Evolutionary conservation across 768 basidiomycete genomes (phyloP).

Genomic region (Phanerochaete sordida): DNA sequence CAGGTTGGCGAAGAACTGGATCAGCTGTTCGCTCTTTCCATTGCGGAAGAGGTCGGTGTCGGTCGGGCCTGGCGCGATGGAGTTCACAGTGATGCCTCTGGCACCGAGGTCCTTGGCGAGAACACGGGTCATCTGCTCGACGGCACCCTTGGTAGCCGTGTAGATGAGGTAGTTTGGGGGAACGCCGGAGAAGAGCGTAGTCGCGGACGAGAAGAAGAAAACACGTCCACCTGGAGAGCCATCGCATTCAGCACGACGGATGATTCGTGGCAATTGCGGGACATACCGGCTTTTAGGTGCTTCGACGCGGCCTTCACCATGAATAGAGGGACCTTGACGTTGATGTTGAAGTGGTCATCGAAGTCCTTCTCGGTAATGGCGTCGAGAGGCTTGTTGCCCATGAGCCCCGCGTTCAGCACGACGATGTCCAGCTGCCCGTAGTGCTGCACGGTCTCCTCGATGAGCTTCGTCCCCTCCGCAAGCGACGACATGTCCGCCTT

Average conservation of each 20-base stretch:
- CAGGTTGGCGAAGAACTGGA: conserved; percentile 39
- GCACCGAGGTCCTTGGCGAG: conserved; percentile 50
- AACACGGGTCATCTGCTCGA: conserved; percentile 51
- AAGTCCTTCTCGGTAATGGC: conserved; percentile 21
- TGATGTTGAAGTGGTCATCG: conserved; percentile 45
- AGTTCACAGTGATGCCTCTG: conserved; percentile 48
- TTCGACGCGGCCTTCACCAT: conserved; percentile 41
- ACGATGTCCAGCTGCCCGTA: conserved; percentile 26
- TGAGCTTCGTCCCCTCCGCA: conserved; percentile 19
- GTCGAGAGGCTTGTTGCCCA: conserved; percentile 1
- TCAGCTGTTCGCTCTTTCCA: conserved; percentile 42
- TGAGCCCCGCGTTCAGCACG: conserved; percentile 23
- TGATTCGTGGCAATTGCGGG: background rate
- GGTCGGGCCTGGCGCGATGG: conserved; percentile 45
- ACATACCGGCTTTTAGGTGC: conserved; percentile 39
- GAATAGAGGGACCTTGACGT: conserved; percentile 54
- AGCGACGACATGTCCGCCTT: conserved; percentile 24
- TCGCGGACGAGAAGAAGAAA: conserved; percentile 49
- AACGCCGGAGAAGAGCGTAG: conserved; percentile 39
- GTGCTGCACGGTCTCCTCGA: conserved; percentile 21
- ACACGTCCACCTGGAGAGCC: conserved; percentile 39
- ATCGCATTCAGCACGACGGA: background rate
- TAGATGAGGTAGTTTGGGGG: conserved; percentile 45
- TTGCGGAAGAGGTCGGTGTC: conserved; percentile 48
- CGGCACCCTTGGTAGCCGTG: conserved; percentile 49